These are phyloP conservation scores for Yarrowia deformans DNA, from an alignment of 805 yeast genomes.

Conservation along the genomic window DNA sequence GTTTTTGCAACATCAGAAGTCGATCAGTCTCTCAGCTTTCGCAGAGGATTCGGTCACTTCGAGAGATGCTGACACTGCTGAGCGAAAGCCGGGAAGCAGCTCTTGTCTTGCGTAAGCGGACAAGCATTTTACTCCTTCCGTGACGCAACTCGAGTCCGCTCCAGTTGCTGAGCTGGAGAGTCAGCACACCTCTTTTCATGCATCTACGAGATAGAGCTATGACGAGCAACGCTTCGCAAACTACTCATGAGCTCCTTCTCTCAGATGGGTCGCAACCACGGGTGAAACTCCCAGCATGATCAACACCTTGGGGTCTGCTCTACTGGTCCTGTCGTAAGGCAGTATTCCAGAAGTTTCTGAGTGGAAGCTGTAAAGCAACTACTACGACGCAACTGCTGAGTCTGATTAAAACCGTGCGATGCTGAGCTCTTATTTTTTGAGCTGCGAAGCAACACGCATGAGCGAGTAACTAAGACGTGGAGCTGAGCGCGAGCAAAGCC, in stretches of 20 bases:
- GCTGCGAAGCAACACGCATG: not conserved
- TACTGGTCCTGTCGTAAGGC: slow-evolving; percentile 2
- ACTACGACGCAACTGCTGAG: slow-evolving; percentile 3
- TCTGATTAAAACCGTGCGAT: slow-evolving; percentile 3
- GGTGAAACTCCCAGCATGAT: slow-evolving; percentile 11
- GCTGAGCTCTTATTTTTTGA: not conserved
- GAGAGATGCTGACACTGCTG: slow-evolving; percentile 4
- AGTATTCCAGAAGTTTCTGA: slow-evolving; percentile 7
- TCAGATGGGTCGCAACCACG: slow-evolving; percentile 15
- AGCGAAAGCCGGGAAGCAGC: slow-evolving; percentile 3
- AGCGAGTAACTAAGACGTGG: slow-evolving; percentile 6
- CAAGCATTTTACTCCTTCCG: not conserved
- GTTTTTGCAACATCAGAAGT: not conserved
- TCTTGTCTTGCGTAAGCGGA: slow-evolving; percentile 9
- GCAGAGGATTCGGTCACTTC: slow-evolving; percentile 4
- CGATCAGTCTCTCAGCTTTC: not conserved
- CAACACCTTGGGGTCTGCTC: slow-evolving; percentile 10
- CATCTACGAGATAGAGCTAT: not conserved
- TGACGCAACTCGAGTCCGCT: not conserved
- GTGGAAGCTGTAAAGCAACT: not conserved
- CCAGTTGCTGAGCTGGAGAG: slow-evolving; percentile 2
- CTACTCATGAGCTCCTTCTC: slow-evolving; percentile 8
- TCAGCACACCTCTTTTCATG: slow-evolving; percentile 9
- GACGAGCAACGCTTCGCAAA: slow-evolving; percentile 12
- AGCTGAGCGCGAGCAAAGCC: not conserved